Conservation (phyloP, 1,284 basidiomycete species). For the Irpex sp. region DNA sequence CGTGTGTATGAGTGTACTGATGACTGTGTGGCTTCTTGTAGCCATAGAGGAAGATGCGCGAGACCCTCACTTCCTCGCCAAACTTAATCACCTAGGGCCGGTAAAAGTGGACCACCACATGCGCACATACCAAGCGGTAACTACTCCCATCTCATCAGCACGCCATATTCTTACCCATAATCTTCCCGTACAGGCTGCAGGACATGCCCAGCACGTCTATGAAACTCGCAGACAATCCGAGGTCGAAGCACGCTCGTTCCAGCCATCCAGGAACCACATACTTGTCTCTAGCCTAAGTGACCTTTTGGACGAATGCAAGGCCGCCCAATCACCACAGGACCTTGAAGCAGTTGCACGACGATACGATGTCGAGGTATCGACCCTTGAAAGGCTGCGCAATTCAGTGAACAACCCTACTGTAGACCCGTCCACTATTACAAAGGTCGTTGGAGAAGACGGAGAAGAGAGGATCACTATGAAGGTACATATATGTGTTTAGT, state of each 20-base stretch:
- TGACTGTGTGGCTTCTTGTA: conserved; percentile 23
- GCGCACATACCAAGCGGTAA: conserved; percentile 52
- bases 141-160: conserved; percentile 20
- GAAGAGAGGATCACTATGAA: conserved; percentile 57
- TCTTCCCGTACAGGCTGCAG: conserved; percentile 21
- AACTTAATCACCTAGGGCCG: conserved; percentile 66
- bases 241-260: conserved; percentile 40
- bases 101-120: conserved; percentile 71
- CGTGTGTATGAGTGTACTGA: not conserved
- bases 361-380: conserved; percentile 56
- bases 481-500: conserved; percentile 36
- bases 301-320: conserved; percentile 68
- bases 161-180: not conserved
- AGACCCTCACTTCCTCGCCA: conserved; percentile 76
- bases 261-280: conserved; percentile 46
- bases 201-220: conserved; percentile 43
- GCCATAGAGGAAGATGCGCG: conserved; percentile 65
- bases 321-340: conserved; percentile 38
- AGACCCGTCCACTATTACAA: conserved; percentile 41
- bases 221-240: conserved; percentile 54
- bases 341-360: conserved; percentile 47
- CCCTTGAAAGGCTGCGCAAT: conserved; percentile 52
- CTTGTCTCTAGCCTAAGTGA: conserved; percentile 54
- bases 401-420: conserved; percentile 75
- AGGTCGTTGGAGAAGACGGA: conserved; percentile 52